Evolutionary conservation across 768 basidiomycete genomes (phyloP), one percentile per base, ranked within the genome.

Genomic region (Rhodotorula babjevae): DNA sequence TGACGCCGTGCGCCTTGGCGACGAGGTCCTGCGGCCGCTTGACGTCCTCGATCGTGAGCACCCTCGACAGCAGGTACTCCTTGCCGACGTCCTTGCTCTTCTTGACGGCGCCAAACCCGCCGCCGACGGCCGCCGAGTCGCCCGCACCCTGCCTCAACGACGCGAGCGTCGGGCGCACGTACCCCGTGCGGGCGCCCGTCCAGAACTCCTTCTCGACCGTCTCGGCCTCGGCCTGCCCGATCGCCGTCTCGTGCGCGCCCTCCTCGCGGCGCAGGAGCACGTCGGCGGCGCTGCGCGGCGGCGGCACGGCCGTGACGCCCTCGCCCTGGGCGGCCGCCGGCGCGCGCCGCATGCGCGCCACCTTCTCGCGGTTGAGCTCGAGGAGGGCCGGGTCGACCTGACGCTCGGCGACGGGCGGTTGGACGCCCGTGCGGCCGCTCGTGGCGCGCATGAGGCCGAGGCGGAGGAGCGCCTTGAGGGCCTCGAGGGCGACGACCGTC

Each of bases 381-480:
- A 79, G 47, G 36, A 74, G 55, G 0, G 68, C 57, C 2, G 78
- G 78, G 58, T 79, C 78, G 46, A 77, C 58, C 69, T 77, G 76
- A 29, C 78, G 50, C 67, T 79, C 77, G 4, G 78, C 69, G 42
- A 79, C 71, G 29, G 71, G 69, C 1, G 78, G 78, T 53, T 78
- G 74, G 8, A 79, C 65, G 42, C 68, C 46, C 19, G 95, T 91
- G 75, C 91, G 84, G 63, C 85, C 86, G 15, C 65, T 59, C 2
- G 93, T 94, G 72, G 90, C 84, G 63, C 85, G 85, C 65, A 98
- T 81, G 31, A 98, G 82, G 15, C 87, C 77, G 21, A 96, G 81
- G 25, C 91, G 89, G 53, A 98, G 84, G 40, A 87, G 76, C 40
- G 87, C 90, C 93, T 99, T 99, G 81, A 93, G 81, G 55, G 84